Percentiles rank a stretch among this genome's conserved stretches.
These are phyloP conservation scores for Mixia osmundae DNA, from an alignment of 1,284 basidiomycete species.

Conservation along the genomic window DNA sequence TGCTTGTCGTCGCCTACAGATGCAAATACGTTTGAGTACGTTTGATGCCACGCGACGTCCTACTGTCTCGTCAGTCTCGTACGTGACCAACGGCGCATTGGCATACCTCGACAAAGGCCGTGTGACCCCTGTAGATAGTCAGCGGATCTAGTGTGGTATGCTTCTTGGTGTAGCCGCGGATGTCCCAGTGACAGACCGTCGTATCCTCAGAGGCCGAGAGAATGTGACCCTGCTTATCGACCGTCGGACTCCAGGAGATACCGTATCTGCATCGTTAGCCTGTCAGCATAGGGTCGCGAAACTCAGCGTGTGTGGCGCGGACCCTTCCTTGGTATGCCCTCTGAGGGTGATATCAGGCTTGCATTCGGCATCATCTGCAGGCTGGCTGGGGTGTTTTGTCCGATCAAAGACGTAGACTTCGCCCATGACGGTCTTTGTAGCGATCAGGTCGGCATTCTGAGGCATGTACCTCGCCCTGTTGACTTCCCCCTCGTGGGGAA, in stretches of 20 bases:
- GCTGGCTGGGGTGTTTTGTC: slow-evolving; percentile 86
- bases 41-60: slow-evolving; percentile 92
- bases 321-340: slow-evolving; percentile 87
- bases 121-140: slow-evolving; percentile 62
- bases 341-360: slow-evolving; percentile 74
- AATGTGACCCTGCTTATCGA: slow-evolving; percentile 50
- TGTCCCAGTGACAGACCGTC: slow-evolving; percentile 90
- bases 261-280: slow-evolving; percentile 41
- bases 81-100: background rate
- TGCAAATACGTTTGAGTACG: slow-evolving; percentile 62
- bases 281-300: slow-evolving; percentile 1
- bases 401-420: slow-evolving; percentile 87
- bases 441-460: slow-evolving; percentile 89
- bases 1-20: slow-evolving; percentile 94
- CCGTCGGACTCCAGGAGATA: slow-evolving; percentile 60
- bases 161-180: slow-evolving; percentile 65
- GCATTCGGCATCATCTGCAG: slow-evolving; percentile 49
- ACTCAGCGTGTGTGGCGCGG: slow-evolving; percentile 17
- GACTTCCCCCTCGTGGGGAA: slow-evolving; percentile 90
- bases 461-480: slow-evolving; percentile 98
- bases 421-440: slow-evolving; percentile 74
- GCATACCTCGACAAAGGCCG: slow-evolving; percentile 51
- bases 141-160: slow-evolving; percentile 57
- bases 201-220: slow-evolving; percentile 86
- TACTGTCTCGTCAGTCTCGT: slow-evolving; percentile 25